phyloP scores from a whole-genome alignment of 2,329 filamentous ascomycete genomes.

The Tolypocladium pustulatum region DNA sequence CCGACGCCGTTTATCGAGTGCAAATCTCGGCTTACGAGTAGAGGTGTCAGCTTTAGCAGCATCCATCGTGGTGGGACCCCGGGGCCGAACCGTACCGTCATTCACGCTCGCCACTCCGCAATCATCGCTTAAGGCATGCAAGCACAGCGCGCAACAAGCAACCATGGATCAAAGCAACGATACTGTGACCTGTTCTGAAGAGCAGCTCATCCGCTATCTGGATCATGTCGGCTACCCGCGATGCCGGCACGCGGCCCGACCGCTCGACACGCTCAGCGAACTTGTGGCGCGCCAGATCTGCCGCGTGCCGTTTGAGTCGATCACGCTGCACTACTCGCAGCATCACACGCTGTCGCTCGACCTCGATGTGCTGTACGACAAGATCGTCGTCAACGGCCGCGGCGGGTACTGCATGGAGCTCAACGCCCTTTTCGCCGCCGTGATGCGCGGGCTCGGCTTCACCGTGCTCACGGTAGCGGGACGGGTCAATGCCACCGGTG shows the following conservation, averaged over 20 bases:
- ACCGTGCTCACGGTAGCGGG: constrained; percentile 38
- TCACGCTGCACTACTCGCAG: constrained; percentile 39
- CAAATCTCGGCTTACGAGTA: no score
- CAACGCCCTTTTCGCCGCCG: constrained; percentile 32
- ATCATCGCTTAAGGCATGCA: no score
- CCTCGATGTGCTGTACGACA: constrained; percentile 29
- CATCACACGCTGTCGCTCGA: constrained; percentile 25
- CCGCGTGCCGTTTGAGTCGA: constrained; percentile 42
- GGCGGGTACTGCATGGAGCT: constrained; percentile 47
- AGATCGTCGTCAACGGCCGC: constrained; percentile 30
- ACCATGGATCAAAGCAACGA: not conserved
- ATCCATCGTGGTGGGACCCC: no score
- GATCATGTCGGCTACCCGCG: constrained; percentile 16
- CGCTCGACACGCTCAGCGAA: constrained; percentile 17
- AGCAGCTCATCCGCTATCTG: constrained; percentile 19
- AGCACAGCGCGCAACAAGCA: not conserved
- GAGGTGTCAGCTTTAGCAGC: no score
- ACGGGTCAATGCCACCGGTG: constrained; percentile 18
- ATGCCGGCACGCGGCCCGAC: constrained; percentile 9
- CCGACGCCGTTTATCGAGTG: no score
- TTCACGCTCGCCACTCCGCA: no score
- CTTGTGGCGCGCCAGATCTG: constrained; percentile 32
- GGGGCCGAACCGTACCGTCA: no score
- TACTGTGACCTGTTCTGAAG: constrained; percentile 5
- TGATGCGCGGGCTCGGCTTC: constrained; percentile 39